Percentiles rank a stretch among this genome's conserved stretches.
Evolutionary conservation across 2,329 filamentous ascomycete species (phyloP).

Genomic region (Pezicula neosporulosa): DNA sequence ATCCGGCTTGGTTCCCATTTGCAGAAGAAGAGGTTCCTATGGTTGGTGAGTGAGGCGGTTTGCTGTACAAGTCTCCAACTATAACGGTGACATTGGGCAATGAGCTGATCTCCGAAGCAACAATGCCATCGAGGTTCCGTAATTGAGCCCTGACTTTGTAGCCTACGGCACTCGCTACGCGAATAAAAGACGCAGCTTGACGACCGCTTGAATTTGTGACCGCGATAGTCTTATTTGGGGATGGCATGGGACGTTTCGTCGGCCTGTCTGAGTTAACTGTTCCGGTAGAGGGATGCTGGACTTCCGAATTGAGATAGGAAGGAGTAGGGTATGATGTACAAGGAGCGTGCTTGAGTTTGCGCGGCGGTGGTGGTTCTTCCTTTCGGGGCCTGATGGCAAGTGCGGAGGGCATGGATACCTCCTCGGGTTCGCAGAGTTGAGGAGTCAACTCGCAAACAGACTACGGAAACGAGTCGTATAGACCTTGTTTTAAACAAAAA

Average conservation of each 20-base stretch:
- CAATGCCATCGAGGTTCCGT: constrained; percentile 79
- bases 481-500: neutral
- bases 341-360: constrained; percentile 24
- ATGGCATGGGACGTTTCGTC: constrained; percentile 27
- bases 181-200: constrained; percentile 91
- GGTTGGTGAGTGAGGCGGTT: constrained; percentile 37
- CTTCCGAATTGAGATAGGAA: constrained; percentile 1
- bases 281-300: constrained; percentile 13
- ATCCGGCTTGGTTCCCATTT: constrained; percentile 57
- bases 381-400: constrained; percentile 23
- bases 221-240: constrained; percentile 61
- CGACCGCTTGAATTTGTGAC: constrained; percentile 95
- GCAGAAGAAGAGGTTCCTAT: constrained; percentile 51
- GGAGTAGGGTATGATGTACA: constrained; percentile 18
- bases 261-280: constrained; percentile 15
- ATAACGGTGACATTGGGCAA: constrained; percentile 73
- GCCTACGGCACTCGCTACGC: constrained; percentile 88
- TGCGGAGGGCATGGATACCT: constrained; percentile 24
- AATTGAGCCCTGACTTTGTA: constrained; percentile 92
- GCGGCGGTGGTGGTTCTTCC: constrained; percentile 11
- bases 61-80: constrained; percentile 59
- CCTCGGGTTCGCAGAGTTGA: neutral
- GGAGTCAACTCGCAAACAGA: neutral
- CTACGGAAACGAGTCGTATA: neutral
- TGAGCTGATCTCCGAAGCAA: constrained; percentile 79